These are phyloP conservation scores for Pisolithus tinctorius DNA, from an alignment of 768 basidiomycete genomes.

Conservation along the genomic window DNA sequence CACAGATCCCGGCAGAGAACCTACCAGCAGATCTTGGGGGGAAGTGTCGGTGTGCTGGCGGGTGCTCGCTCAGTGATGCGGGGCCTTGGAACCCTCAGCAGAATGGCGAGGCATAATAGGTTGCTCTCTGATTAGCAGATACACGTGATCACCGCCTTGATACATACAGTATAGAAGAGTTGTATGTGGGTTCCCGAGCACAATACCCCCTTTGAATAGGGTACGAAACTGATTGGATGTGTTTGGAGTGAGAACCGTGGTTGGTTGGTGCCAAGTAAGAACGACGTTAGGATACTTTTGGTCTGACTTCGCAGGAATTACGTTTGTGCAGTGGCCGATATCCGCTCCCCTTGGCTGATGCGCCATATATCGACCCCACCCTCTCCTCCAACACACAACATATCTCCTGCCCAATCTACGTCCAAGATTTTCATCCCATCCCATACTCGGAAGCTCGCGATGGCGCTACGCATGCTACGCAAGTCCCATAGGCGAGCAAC, in stretches of 20 bases:
- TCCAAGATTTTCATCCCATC: conserved; percentile 54
- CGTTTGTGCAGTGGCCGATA: not conserved
- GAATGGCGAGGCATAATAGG: not conserved
- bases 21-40: conserved; percentile 86
- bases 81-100: conserved; percentile 75
- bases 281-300: not conserved
- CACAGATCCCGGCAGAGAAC: conserved; percentile 80
- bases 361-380: conserved; percentile 63
- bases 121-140: not conserved
- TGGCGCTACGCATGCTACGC: conserved; percentile 56
- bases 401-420: conserved; percentile 50
- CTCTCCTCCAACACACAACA: conserved; percentile 57
- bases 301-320: not conserved
- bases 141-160: not conserved
- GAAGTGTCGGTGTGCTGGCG: conserved; percentile 63
- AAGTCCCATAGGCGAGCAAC: conserved; percentile 74
- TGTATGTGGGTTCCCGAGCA: not conserved
- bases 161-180: not conserved
- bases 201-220: not conserved
- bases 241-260: too few relatives aligned
- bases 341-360: conserved; percentile 28
- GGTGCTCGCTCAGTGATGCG: conserved; percentile 83
- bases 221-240: not conserved
- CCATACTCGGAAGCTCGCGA: conserved; percentile 60
- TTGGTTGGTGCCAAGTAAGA: too few relatives aligned